Evolutionary conservation across 2,329 filamentous ascomycete species (phyloP).

Genomic region (Chalara sp.): DNA sequence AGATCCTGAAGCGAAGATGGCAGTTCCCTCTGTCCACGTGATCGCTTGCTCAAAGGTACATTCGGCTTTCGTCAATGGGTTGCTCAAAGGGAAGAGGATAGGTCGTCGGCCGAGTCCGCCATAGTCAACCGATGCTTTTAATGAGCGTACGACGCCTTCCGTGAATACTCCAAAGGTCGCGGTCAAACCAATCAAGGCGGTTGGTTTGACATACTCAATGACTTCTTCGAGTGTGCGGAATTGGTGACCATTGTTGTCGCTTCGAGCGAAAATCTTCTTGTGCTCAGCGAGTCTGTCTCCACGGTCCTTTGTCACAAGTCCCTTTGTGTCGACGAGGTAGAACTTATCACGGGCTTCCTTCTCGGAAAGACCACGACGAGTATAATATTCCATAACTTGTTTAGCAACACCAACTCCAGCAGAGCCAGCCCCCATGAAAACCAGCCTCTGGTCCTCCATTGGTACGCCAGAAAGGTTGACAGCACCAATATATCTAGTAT

Average conservation of each 20-base stretch:
- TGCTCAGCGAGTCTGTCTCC: constrained; percentile 92
- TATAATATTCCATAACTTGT: constrained; percentile 96
- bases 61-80: constrained; percentile 93
- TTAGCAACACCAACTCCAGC: constrained; percentile 96
- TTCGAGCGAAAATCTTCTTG: constrained; percentile 64
- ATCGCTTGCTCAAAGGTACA: constrained; percentile 95
- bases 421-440: constrained; percentile 93
- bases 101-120: constrained; percentile 67
- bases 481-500: constrained; percentile 52
- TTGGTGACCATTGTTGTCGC: constrained; percentile 58
- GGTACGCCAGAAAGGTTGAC: constrained; percentile 83
- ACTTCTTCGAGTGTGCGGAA: constrained; percentile 82
- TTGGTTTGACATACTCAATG: constrained; percentile 91
- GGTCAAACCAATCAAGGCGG: constrained; percentile 87
- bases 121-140: constrained; percentile 56
- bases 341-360: constrained; percentile 85
- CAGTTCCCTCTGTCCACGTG: constrained; percentile 82
- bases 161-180: constrained; percentile 95
- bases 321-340: constrained; percentile 96
- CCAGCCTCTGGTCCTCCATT: constrained; percentile 82
- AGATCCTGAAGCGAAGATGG: constrained; percentile 90
- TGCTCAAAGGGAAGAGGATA: constrained; percentile 93
- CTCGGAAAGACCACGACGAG: constrained; percentile 82
- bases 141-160: constrained; percentile 70
- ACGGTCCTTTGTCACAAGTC: constrained; percentile 86